phyloP scores from a whole-genome alignment of 129 eudicot genomes.

The Deinandra increscens region DNA sequence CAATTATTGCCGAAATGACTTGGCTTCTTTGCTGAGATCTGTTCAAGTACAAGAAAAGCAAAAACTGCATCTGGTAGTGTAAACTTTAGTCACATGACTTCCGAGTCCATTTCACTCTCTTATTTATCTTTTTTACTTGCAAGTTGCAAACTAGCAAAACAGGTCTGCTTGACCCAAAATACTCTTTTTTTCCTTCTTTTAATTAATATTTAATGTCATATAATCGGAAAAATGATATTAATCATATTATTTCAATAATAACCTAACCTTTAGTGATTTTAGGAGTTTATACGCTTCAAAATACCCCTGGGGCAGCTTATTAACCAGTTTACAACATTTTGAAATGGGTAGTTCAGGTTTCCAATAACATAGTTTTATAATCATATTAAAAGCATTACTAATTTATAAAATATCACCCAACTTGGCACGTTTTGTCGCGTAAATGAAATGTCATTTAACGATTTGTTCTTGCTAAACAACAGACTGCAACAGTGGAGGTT shows the following conservation, averaged over 20 bases:
- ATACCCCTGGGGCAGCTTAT: neutral
- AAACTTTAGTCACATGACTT: neutral
- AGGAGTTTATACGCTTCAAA: neutral
- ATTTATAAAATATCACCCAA: too few species aligned
- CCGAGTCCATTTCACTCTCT: neutral
- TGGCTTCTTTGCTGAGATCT: constrained; percentile 74
- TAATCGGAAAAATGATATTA: neutral
- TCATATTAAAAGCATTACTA: too few species aligned
- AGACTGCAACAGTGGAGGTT: constrained; percentile 93
- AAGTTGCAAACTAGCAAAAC: neutral
- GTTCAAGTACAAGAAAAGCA: constrained; percentile 90
- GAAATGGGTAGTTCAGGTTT: too few species aligned
- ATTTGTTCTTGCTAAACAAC: constrained; percentile 27
- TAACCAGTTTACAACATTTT: neutral
- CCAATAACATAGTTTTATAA: too few species aligned
- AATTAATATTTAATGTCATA: neutral
- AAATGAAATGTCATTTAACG: constrained; percentile 1
- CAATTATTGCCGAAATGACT: constrained; percentile 62
- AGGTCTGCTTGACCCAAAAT: neutral
- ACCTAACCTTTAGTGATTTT: neutral
- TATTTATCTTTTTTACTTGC: neutral
- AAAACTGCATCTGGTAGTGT: constrained; percentile 78
- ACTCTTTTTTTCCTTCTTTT: neutral
- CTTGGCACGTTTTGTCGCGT: neutral
- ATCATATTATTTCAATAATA: neutral